A percentile compares a stretch with the other conserved stretches of the same genome.
Conservation (phyloP, 2,329 filamentous ascomycete genomes). For the Pseudophaeomoniella oleicola region DNA sequence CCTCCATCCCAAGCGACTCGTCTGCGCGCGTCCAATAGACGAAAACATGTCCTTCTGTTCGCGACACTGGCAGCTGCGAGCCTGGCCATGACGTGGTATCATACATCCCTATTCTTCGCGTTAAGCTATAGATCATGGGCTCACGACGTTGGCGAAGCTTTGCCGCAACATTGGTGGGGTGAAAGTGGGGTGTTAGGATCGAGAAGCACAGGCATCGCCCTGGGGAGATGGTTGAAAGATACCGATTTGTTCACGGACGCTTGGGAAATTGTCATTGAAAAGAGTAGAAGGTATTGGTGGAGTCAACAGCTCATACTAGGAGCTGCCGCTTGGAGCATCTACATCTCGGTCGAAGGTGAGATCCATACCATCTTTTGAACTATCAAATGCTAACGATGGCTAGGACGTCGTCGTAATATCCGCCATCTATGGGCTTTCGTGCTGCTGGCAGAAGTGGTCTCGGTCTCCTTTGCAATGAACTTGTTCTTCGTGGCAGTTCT, state of each 20-base stretch:
- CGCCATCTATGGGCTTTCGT: conserved; percentile 41
- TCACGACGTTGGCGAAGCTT: neutral
- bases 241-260: neutral
- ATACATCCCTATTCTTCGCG: neutral
- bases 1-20: conserved; percentile 1
- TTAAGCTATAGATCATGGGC: conserved; percentile 1
- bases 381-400: neutral
- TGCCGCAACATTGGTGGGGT: neutral
- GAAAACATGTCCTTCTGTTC: conserved; percentile 1
- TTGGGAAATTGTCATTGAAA: conserved; percentile 1
- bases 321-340: neutral
- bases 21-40: neutral
- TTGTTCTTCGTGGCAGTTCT: conserved; percentile 47
- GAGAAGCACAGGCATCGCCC: neutral
- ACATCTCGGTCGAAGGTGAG: neutral
- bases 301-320: conserved; percentile 1
- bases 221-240: conserved; percentile 1
- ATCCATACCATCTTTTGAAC: conserved; percentile 17
- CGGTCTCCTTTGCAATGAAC: conserved; percentile 46
- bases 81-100: neutral
- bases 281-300: conserved; percentile 2
- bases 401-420: conserved; percentile 37
- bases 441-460: conserved; percentile 41
- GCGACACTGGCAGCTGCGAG: neutral
- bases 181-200: neutral